These are phyloP conservation scores for Saprolegnia parasitica DNA, from an alignment of 352 stramenopile species.

Conservation along the genomic window DNA sequence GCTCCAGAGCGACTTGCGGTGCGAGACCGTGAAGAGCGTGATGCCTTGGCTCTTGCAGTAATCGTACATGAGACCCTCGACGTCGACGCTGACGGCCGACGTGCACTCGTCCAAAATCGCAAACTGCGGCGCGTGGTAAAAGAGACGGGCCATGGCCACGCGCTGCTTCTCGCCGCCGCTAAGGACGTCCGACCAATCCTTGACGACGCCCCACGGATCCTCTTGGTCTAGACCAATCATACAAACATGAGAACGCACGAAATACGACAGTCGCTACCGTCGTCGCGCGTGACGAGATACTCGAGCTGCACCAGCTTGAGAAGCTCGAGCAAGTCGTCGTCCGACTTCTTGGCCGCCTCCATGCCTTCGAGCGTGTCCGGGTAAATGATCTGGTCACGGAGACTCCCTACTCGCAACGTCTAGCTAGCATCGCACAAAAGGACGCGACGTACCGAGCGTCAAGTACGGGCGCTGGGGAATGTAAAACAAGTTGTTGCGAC, in stretches of 20 bases:
- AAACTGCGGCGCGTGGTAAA: constrained; percentile 89
- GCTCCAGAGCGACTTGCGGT: constrained; percentile 86
- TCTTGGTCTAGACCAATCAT: constrained; percentile 6
- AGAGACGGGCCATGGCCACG: constrained; percentile 83
- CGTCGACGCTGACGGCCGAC: constrained; percentile 77
- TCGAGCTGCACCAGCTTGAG: constrained; percentile 79
- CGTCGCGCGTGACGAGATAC: constrained; percentile 66
- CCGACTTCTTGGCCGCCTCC: constrained; percentile 42
- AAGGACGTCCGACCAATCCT: constrained; percentile 85
- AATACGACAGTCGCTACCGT: no score
- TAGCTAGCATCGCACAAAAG: background rate
- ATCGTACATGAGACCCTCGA: constrained; percentile 85
- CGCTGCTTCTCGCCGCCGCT: constrained; percentile 89
- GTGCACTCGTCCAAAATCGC: constrained; percentile 88
- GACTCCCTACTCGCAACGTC: constrained; percentile 19
- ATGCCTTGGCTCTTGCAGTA: constrained; percentile 83
- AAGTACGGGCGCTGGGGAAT: constrained; percentile 87
- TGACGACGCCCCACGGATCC: constrained; percentile 57
- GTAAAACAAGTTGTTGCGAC: constrained; percentile 85
- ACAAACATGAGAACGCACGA: no score
- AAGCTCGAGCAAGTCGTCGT: constrained; percentile 61
- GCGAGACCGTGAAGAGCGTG: constrained; percentile 88
- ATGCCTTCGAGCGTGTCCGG: constrained; percentile 72
- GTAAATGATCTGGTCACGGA: constrained; percentile 89
- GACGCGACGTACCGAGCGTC: constrained; percentile 51